Evolutionary conservation across 1,139 yeast genomes (phyloP).

Genomic region (Pichia sp.): DNA sequence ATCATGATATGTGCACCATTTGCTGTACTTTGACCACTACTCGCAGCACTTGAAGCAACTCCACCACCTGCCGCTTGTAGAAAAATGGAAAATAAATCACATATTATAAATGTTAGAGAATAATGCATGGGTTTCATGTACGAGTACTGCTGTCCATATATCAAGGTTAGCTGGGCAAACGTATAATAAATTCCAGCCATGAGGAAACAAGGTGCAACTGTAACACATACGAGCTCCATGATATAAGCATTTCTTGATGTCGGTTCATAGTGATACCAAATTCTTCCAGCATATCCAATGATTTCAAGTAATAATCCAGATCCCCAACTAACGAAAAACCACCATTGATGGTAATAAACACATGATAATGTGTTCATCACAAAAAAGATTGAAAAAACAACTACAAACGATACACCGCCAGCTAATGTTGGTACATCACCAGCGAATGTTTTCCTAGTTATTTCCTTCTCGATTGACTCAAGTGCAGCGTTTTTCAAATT

Average conservation of each 20-base stretch:
- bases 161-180: constrained; percentile 57
- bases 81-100: constrained; percentile 36
- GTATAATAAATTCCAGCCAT: constrained; percentile 78
- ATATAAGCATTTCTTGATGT: background rate
- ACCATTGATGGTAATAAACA: constrained; percentile 1
- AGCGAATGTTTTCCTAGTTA: background rate
- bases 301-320: constrained; percentile 1
- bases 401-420: background rate
- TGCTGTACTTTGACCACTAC: background rate
- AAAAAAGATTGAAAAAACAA: background rate
- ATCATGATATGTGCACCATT: constrained; percentile 41
- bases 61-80: constrained; percentile 81
- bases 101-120: constrained; percentile 6
- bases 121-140: constrained; percentile 29
- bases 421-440: background rate
- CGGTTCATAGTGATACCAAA: background rate
- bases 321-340: constrained; percentile 4
- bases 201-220: constrained; percentile 32
- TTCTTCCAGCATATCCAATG: constrained; percentile 1
- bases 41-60: background rate
- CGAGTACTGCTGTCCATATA: constrained; percentile 56
- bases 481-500: background rate
- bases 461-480: background rate
- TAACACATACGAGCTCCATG: constrained; percentile 3
- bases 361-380: background rate